These are phyloP conservation scores for Geosmithia morbida DNA, from an alignment of 2,329 filamentous ascomycete species.

Conservation along the genomic window DNA sequence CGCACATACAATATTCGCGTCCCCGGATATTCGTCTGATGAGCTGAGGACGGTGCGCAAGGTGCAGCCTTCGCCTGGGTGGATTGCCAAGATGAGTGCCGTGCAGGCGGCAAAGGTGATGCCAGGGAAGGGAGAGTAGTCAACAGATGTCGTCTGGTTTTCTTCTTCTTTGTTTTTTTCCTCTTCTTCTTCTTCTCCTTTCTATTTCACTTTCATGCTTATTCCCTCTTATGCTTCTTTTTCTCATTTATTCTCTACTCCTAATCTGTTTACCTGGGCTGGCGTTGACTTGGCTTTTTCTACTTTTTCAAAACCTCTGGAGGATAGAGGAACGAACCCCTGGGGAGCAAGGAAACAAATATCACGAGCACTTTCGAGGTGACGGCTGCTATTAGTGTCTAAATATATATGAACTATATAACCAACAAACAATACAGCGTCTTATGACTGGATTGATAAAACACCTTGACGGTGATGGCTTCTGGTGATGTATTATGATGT, in stretches of 20 bases:
- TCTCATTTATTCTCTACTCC: background rate
- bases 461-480: too few relatives aligned
- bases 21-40: constrained; percentile 86
- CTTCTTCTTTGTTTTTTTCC: background rate
- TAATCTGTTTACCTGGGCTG: background rate
- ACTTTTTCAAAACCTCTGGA: background rate
- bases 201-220: background rate
- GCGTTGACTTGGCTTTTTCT: background rate
- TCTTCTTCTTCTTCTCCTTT: background rate
- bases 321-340: background rate
- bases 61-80: constrained; percentile 77
- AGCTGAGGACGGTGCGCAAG: constrained; percentile 87
- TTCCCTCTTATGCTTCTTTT: background rate
- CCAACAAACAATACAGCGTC: too few relatives aligned
- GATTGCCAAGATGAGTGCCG: constrained; percentile 94
- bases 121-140: constrained; percentile 38
- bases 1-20: constrained; percentile 83
- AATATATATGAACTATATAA: too few relatives aligned
- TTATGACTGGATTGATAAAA: too few relatives aligned
- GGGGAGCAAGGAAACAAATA: background rate
- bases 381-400: too few relatives aligned
- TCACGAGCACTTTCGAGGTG: too few relatives aligned
- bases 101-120: constrained; percentile 83
- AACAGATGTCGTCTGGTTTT: too few relatives aligned
- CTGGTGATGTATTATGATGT: too few relatives aligned